Conservation (phyloP, 2,329 filamentous ascomycete genomes). For the Fusarium armeniacum region DNA sequence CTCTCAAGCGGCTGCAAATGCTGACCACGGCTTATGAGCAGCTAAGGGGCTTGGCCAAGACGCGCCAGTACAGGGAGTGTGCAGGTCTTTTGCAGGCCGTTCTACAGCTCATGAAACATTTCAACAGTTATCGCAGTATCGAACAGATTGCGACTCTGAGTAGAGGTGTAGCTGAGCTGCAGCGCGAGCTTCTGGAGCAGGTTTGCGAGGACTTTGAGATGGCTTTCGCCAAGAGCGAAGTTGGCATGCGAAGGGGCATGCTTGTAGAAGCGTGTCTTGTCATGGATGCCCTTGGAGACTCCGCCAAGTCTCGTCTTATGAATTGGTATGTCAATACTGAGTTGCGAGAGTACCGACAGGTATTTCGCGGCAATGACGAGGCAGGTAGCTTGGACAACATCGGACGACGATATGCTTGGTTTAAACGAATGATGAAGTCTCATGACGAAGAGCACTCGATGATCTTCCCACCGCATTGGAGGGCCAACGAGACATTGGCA, state of each 20-base stretch:
- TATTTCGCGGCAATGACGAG: conserved; percentile 96
- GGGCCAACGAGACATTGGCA: conserved; percentile 88
- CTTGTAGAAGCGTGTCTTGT: conserved; percentile 91
- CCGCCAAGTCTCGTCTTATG: conserved; percentile 83
- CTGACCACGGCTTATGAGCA: conserved; percentile 99
- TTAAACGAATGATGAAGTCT: conserved; percentile 93
- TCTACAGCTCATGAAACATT: conserved; percentile 97
- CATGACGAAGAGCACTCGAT: conserved; percentile 93
- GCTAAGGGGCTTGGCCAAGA: conserved; percentile 83
- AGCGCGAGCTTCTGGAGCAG: conserved; percentile 92
- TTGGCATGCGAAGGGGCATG: conserved; percentile 75
- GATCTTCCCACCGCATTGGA: conserved; percentile 91
- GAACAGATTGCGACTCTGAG: conserved; percentile 97
- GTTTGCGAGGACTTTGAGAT: conserved; percentile 99
- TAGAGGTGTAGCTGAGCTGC: conserved; percentile 91
- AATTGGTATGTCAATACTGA: conserved; percentile 99
- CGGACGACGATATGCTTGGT: conserved; percentile 94
- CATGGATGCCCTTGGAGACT: conserved; percentile 93
- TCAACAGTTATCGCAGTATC: conserved; percentile 97
- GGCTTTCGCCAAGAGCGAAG: conserved; percentile 90
- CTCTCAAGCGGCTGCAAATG: conserved; percentile 97
- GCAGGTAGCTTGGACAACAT: conserved; percentile 98
- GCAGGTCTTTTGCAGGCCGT: conserved; percentile 94
- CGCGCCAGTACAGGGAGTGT: conserved; percentile 93
- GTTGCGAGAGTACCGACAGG: conserved; percentile 92